Evolutionary conservation across 1,284 basidiomycete genomes (phyloP), one percentile per base, ranked within the genome.

Genomic region (Testicularia cyperi): DNA sequence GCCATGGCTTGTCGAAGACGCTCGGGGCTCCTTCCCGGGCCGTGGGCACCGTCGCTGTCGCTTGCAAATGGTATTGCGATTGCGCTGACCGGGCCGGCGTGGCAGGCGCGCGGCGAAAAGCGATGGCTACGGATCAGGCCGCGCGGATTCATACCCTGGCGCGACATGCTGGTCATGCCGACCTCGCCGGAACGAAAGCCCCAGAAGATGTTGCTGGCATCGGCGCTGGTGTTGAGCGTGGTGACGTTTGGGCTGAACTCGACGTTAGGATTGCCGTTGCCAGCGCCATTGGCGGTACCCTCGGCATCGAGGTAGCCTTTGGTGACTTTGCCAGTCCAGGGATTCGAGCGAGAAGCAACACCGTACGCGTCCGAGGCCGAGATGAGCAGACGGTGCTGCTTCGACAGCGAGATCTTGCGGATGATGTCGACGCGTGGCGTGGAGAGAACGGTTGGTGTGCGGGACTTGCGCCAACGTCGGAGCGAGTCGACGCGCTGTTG

Each of bases 201-300:
- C 89, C 89, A 91, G 6, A 84, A 78, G 20, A 88, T 80, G 43
- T 83, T 83, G 7, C 83, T 86, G 0, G 86, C 85, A 16, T 83
- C 83, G 2, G 86, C 85, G 33, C 84, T 82, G 0, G 84, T 84
- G 9, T 81, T 72, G 39, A 75, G 47, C 19, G 52, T 45, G 13
- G 84, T 82, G 9, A 88, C 81, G 45, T 87, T 81, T 5, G 86
- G 86, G 6, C 83, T 81, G 61, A 88, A 86, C 62, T 90, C 87
- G 15, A 83, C 82, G 63, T 89, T 88, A 2, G 86, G 87, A 63
- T 89, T 88, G 5, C 86, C 86, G 41, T 84, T 82, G 1, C 85
- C 85, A 10, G 84, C 66, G 1, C 85, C 85, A 33, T 80, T 81
- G 16, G 78, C 70, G 8, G 81, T 79, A 3, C 85, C 85, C 2